A percentile compares a stretch with the other conserved stretches of the same genome.
phyloP scores from a whole-genome alignment of 805 yeast species.

The Tetrapisispora taiwanensis region DNA sequence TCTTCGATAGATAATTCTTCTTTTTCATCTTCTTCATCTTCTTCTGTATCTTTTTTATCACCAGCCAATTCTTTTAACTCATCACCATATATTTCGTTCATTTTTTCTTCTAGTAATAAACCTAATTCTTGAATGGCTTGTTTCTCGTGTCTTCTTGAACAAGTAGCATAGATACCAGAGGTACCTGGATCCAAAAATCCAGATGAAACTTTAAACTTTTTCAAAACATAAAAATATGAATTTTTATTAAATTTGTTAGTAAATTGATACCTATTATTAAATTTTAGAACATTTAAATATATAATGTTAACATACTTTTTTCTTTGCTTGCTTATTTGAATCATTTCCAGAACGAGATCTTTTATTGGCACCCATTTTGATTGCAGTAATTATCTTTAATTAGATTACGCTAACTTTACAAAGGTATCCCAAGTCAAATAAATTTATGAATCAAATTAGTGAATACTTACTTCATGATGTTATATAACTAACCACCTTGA shows the following conservation, averaged over 20 bases:
- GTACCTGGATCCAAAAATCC: constrained; percentile 66
- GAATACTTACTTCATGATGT: too few relatives aligned
- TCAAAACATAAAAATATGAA: not conserved
- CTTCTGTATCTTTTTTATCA: constrained; percentile 12
- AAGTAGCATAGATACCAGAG: constrained; percentile 82
- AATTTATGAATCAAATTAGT: too few relatives aligned
- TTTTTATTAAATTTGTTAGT: constrained; percentile 4
- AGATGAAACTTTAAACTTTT: constrained; percentile 25
- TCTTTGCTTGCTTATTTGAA: not conserved
- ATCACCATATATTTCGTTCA: constrained; percentile 38
- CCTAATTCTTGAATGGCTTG: constrained; percentile 68
- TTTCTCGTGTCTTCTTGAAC: constrained; percentile 70
- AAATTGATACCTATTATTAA: too few relatives aligned
- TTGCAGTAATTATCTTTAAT: not conserved
- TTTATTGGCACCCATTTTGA: not conserved
- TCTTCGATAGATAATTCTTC: constrained; percentile 61
- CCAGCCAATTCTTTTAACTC: constrained; percentile 20
- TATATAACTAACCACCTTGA: too few relatives aligned
- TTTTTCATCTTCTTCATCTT: constrained; percentile 23
- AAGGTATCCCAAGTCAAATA: too few relatives aligned
- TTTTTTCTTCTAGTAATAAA: constrained; percentile 44
- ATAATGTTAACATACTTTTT: constrained; percentile 4
- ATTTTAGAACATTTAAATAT: too few relatives aligned
- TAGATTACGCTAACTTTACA: too few relatives aligned
- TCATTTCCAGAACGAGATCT: not conserved